Percentiles rank a stretch among this genome's conserved stretches.
phyloP scores from a whole-genome alignment of 2,329 filamentous ascomycete genomes.

The Fusarium sp. region DNA sequence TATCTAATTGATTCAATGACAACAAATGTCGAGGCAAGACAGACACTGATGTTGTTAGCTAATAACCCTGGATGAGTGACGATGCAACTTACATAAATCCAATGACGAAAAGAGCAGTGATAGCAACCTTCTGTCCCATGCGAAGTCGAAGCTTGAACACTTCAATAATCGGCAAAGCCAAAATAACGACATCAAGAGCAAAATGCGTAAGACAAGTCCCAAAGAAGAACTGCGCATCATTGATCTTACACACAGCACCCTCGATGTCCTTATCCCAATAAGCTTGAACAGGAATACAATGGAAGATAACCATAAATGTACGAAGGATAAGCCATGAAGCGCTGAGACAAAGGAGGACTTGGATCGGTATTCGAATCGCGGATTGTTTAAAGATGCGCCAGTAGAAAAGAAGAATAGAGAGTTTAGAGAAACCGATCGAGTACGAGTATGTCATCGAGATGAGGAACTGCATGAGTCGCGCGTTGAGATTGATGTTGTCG shows the following conservation, averaged over 20 bases:
- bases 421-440: constrained; percentile 45
- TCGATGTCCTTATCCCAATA: constrained; percentile 49
- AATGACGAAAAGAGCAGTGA: constrained; percentile 46
- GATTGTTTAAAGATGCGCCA: constrained; percentile 47
- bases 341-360: constrained; percentile 39
- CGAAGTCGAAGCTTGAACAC: constrained; percentile 47
- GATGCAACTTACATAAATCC: constrained; percentile 43
- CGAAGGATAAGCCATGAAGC: constrained; percentile 46
- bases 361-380: constrained; percentile 45
- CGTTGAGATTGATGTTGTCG: constrained; percentile 29
- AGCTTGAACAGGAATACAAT: constrained; percentile 49
- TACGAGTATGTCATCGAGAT: constrained; percentile 40
- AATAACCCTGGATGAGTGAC: too few species aligned
- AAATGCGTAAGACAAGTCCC: constrained; percentile 49
- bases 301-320: constrained; percentile 50
- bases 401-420: constrained; percentile 48
- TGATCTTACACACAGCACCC: constrained; percentile 47
- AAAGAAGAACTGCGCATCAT: constrained; percentile 49
- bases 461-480: constrained; percentile 32
- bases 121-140: constrained; percentile 45
- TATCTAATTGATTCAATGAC: constrained; percentile 31
- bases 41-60: too few species aligned
- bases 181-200: constrained; percentile 48
- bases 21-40: constrained; percentile 34
- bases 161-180: constrained; percentile 48